Percentiles rank a stretch among this genome's conserved stretches.
These are phyloP conservation scores for Backusella mclennaniae DNA, from an alignment of 192 early-diverging fungal genomes.

Conservation along the genomic window DNA sequence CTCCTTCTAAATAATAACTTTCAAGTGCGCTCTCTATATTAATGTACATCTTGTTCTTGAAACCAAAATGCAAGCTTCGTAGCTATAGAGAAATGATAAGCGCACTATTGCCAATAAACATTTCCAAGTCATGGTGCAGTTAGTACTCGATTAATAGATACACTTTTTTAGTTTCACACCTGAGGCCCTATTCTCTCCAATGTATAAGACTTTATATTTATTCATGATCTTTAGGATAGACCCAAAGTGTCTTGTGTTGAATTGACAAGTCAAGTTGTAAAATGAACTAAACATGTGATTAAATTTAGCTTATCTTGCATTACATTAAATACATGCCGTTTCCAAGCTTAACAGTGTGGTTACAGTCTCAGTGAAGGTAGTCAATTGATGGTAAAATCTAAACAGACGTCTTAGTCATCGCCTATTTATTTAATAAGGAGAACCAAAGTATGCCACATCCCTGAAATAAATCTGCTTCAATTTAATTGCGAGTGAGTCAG, in stretches of 20 bases:
- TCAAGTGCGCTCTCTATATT: too few species aligned
- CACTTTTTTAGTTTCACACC: too few species aligned
- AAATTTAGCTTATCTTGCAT: background rate
- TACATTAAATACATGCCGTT: background rate
- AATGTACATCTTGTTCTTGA: too few species aligned
- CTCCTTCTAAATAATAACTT: too few species aligned
- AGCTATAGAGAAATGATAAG: too few species aligned
- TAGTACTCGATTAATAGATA: too few species aligned
- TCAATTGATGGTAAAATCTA: background rate
- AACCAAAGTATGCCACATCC: background rate
- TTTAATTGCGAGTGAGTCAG: background rate
- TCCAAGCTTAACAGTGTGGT: background rate
- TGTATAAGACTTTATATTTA: background rate
- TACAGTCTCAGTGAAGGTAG: background rate
- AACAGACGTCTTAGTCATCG: background rate
- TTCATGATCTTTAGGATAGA: background rate
- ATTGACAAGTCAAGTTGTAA: conserved; percentile 5
- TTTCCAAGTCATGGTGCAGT: too few species aligned
- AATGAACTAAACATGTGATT: background rate
- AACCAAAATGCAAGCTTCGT: too few species aligned
- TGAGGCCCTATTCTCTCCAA: too few species aligned
- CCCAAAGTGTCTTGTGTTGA: background rate
- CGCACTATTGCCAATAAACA: too few species aligned
- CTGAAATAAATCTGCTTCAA: background rate
- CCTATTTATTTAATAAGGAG: background rate